Conservation (phyloP, 768 basidiomycete species). For the Hygrophorus russula region DNA sequence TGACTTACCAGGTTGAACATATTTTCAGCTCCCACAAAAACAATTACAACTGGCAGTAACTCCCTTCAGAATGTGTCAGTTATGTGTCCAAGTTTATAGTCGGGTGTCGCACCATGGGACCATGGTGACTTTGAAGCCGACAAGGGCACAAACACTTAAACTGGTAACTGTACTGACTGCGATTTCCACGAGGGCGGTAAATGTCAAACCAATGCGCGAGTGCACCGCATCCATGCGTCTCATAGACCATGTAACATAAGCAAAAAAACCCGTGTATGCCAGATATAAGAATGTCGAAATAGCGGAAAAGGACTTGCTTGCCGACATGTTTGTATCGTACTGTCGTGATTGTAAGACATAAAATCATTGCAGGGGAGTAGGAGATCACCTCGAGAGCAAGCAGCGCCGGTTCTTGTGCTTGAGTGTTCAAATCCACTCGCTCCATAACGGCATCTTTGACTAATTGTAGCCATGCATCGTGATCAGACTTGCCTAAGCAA, state of each 20-base stretch:
- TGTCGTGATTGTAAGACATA: constrained; percentile 15
- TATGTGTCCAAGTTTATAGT: background rate
- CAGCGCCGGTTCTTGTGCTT: constrained; percentile 26
- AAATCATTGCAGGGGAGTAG: constrained; percentile 5
- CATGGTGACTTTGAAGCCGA: constrained; percentile 82
- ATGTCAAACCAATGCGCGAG: constrained; percentile 81
- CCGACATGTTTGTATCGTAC: constrained; percentile 42
- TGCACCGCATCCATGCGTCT: constrained; percentile 77
- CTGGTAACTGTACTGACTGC: constrained; percentile 89
- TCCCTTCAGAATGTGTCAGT: constrained; percentile 38
- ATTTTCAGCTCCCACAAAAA: constrained; percentile 94
- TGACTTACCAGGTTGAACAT: constrained; percentile 83
- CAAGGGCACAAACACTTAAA: constrained; percentile 82
- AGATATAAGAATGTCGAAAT: constrained; percentile 64
- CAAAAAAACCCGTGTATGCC: constrained; percentile 65
- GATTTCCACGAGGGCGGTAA: constrained; percentile 89
- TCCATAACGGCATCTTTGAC: constrained; percentile 28
- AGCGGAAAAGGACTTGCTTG: constrained; percentile 38
- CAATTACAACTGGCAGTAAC: constrained; percentile 84
- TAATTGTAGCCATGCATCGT: constrained; percentile 50
- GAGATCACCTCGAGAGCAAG: constrained; percentile 35
- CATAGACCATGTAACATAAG: constrained; percentile 68
- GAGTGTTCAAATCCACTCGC: constrained; percentile 18
- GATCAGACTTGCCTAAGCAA: constrained; percentile 53
- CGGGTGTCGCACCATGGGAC: constrained; percentile 61